phyloP scores from a whole-genome alignment of 1,284 basidiomycete genomes.

The Ganoderma boninense region DNA sequence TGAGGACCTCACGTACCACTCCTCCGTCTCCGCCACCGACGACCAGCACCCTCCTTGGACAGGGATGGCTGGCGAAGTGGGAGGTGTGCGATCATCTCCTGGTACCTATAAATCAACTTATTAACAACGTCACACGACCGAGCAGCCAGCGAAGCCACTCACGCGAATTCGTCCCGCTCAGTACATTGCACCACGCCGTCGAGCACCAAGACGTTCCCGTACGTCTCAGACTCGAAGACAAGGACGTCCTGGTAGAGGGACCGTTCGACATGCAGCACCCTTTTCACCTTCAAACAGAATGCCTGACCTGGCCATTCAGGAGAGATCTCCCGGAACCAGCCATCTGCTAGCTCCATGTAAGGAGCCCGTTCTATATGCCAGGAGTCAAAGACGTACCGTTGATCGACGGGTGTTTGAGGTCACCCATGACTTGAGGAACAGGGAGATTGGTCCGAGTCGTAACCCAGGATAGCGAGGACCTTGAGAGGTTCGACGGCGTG shows the following conservation, averaged over 20 bases:
- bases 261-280: slow-evolving; percentile 94
- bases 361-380: background rate
- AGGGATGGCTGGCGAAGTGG: slow-evolving; percentile 81
- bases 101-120: slow-evolving; percentile 67
- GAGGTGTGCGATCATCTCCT: slow-evolving; percentile 98
- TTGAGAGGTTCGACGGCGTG: background rate
- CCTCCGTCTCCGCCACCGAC: slow-evolving; percentile 97
- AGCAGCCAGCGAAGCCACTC: slow-evolving; percentile 45
- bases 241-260: slow-evolving; percentile 96
- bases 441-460: background rate
- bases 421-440: background rate
- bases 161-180: slow-evolving; percentile 99
- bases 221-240: slow-evolving; percentile 94
- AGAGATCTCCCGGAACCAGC: slow-evolving; percentile 98
- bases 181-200: slow-evolving; percentile 98
- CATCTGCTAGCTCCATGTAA: slow-evolving; percentile 64
- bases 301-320: slow-evolving; percentile 98
- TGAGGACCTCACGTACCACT: slow-evolving; percentile 96
- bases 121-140: background rate
- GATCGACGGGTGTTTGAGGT: background rate
- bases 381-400: no score
- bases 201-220: slow-evolving; percentile 95
- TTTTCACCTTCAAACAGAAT: slow-evolving; percentile 94
- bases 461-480: no score
- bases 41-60: slow-evolving; percentile 91